These are phyloP conservation scores for Rhizopus arrhizus DNA, from an alignment of 371 early-diverging fungal species.

Conservation along the genomic window DNA sequence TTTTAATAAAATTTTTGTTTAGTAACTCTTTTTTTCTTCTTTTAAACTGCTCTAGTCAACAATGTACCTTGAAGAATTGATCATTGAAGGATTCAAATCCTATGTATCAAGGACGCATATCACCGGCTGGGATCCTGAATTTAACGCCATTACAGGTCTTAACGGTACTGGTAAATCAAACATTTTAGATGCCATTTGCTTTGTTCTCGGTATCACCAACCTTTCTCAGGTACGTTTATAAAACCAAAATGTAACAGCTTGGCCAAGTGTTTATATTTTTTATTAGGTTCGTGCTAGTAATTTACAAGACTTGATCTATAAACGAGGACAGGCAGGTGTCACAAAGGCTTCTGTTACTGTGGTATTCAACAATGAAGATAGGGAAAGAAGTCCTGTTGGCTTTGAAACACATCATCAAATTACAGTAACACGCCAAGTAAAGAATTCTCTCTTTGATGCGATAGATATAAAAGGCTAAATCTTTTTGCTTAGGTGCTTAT, in stretches of 20 bases:
- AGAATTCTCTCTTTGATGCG: constrained; percentile 11
- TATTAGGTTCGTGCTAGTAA: constrained; percentile 89
- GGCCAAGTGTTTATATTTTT: neutral
- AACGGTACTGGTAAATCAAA: constrained; percentile 99
- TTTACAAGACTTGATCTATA: constrained; percentile 96
- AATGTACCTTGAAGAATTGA: constrained; percentile 94
- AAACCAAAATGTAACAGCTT: neutral
- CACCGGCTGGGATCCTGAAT: constrained; percentile 94
- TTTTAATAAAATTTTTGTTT: no score
- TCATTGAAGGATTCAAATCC: constrained; percentile 97
- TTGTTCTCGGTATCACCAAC: constrained; percentile 96
- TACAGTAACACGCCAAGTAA: constrained; percentile 94
- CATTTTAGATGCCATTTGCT: constrained; percentile 99
- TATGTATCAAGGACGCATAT: constrained; percentile 96
- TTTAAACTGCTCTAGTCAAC: neutral
- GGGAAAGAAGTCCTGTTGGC: constrained; percentile 85
- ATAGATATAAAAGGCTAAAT: neutral
- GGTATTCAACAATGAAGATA: constrained; percentile 93
- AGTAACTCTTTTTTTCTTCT: constrained; percentile 5
- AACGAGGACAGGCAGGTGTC: constrained; percentile 96
- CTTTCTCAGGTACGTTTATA: constrained; percentile 68
- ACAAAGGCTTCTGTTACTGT: constrained; percentile 96
- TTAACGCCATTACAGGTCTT: constrained; percentile 99
- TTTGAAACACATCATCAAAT: constrained; percentile 88
- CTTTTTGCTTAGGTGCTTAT: constrained; percentile 68